phyloP scores from a whole-genome alignment of 148 eudicot genomes.

The Spergularia bocconei region DNA sequence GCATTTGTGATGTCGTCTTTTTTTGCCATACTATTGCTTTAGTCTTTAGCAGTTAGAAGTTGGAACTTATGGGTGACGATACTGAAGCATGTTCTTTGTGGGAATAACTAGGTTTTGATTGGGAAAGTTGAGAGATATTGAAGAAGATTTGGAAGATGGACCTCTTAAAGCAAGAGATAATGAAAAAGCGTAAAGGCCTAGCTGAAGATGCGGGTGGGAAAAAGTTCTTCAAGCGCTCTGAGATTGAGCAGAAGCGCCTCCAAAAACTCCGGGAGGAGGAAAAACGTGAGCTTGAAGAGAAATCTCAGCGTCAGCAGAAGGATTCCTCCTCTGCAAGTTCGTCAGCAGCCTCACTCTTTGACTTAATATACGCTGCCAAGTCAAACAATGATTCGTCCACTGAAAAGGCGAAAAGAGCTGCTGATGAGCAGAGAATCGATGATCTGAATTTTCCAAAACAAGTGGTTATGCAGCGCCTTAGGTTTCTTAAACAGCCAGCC shows the following conservation, averaged over 20 bases:
- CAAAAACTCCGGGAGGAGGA: constrained; percentile 70
- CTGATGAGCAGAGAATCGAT: constrained; percentile 77
- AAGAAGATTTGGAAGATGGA: constrained; percentile 19
- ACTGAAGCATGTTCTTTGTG: neutral
- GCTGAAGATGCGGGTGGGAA: constrained; percentile 24
- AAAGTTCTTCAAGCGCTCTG: constrained; percentile 69
- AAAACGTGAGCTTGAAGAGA: constrained; percentile 62
- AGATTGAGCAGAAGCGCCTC: constrained; percentile 75
- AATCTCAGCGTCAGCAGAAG: constrained; percentile 46
- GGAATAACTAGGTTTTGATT: neutral
- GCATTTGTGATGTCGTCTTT: too few relatives aligned
- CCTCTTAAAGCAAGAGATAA: constrained; percentile 33
- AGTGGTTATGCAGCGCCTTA: constrained; percentile 78
- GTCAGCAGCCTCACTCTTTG: constrained; percentile 29
- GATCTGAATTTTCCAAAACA: constrained; percentile 58
- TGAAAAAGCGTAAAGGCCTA: constrained; percentile 28
- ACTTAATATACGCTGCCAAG: constrained; percentile 34
- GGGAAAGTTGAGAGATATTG: constrained; percentile 3
- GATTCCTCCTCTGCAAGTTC: constrained; percentile 26
- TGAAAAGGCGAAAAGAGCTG: constrained; percentile 45
- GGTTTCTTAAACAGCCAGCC: constrained; percentile 73
- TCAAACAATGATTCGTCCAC: constrained; percentile 45
- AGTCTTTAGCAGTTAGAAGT: neutral
- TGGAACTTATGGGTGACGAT: too few relatives aligned
- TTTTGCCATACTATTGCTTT: too few relatives aligned